These are phyloP conservation scores for Colletotrichum siamense DNA, from an alignment of 2,329 filamentous ascomycete species.

Conservation along the genomic window DNA sequence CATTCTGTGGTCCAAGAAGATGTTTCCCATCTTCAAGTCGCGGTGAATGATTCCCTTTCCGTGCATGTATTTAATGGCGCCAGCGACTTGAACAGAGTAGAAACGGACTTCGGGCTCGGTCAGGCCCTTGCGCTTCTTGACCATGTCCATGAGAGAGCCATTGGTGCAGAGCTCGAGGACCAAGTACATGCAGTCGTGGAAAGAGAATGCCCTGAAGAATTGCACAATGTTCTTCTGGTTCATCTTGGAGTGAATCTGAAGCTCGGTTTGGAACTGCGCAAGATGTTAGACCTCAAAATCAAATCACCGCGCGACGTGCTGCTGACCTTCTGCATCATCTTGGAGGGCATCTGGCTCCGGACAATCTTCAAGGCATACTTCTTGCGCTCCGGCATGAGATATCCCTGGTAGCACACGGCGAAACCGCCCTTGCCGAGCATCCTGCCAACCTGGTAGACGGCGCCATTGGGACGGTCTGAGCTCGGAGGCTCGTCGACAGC, in stretches of 20 bases:
- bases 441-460: constrained; percentile 75
- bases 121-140: constrained; percentile 87
- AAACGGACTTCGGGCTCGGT: constrained; percentile 94
- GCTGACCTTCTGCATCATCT: constrained; percentile 82
- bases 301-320: no score
- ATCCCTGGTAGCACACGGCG: constrained; percentile 79
- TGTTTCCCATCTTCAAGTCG: constrained; percentile 97
- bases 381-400: constrained; percentile 69
- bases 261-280: constrained; percentile 74
- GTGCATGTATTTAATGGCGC: constrained; percentile 98
- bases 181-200: constrained; percentile 87
- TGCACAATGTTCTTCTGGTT: constrained; percentile 94
- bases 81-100: constrained; percentile 93
- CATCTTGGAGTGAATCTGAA: constrained; percentile 99
- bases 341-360: constrained; percentile 80
- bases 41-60: constrained; percentile 94
- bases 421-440: constrained; percentile 83
- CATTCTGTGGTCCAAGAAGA: constrained; percentile 94
- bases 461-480: constrained; percentile 71
- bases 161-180: constrained; percentile 95
- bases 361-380: constrained; percentile 83
- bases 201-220: constrained; percentile 93
- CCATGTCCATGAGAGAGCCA: constrained; percentile 96
- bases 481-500: constrained; percentile 69
- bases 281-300: neutral